A percentile compares a stretch with the other conserved stretches of the same genome.
Evolutionary conservation across 2,329 filamentous ascomycete species (phyloP).

Genomic region (Rhynchosporium secalis): DNA sequence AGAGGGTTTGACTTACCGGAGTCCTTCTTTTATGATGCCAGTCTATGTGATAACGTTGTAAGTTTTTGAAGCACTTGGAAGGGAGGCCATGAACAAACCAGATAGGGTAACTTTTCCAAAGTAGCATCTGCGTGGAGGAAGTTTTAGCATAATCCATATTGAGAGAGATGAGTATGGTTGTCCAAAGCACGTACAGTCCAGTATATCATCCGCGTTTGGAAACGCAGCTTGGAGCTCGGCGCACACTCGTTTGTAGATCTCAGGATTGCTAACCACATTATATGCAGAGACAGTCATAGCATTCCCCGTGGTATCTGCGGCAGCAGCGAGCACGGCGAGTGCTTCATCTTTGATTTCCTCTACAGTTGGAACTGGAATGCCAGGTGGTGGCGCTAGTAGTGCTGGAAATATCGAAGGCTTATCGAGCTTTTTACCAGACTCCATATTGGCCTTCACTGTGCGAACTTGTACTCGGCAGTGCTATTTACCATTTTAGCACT

Average conservation of each 20-base stretch:
- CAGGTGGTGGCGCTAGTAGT: constrained; percentile 31
- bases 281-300: constrained; percentile 40
- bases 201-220: constrained; percentile 38
- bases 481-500: constrained; percentile 19
- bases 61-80: not conserved
- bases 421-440: constrained; percentile 23
- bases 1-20: constrained; percentile 30
- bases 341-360: constrained; percentile 26
- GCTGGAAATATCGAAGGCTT: constrained; percentile 38
- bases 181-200: constrained; percentile 24
- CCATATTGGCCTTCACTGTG: constrained; percentile 12
- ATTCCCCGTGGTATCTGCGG: constrained; percentile 42
- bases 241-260: constrained; percentile 34
- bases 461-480: constrained; percentile 10
- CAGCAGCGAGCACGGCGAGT: constrained; percentile 31
- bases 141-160: no score
- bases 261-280: constrained; percentile 36
- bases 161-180: no score
- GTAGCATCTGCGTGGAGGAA: constrained; percentile 17
- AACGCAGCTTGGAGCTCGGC: constrained; percentile 39
- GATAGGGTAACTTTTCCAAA: constrained; percentile 42
- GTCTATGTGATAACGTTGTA: constrained; percentile 17
- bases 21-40: constrained; percentile 31
- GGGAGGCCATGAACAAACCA: constrained; percentile 31
- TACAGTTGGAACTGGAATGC: constrained; percentile 22